Evolutionary conservation across 768 basidiomycete genomes (phyloP).

Genomic region (Rhizopogon vinicolor): DNA sequence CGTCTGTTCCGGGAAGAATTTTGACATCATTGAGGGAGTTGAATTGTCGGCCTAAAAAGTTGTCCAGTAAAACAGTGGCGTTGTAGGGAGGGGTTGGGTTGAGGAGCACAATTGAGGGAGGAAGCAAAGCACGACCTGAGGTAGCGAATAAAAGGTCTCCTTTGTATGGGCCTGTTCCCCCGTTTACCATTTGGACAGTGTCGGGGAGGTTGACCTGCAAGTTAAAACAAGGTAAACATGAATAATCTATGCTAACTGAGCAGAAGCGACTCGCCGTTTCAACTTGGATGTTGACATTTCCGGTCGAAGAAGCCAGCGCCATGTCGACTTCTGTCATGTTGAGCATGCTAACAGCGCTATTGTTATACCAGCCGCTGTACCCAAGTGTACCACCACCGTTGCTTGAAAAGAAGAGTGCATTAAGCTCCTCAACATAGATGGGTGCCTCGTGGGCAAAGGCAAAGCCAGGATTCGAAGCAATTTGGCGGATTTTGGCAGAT

Average conservation of each 20-base stretch:
- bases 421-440: constrained; percentile 54
- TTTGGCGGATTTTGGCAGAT: constrained; percentile 50
- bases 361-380: constrained; percentile 57
- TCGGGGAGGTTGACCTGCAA: constrained; percentile 52
- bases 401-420: constrained; percentile 70
- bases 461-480: constrained; percentile 57
- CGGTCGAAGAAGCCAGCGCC: constrained; percentile 33
- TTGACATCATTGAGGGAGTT: constrained; percentile 81
- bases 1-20: constrained; percentile 59
- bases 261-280: constrained; percentile 25
- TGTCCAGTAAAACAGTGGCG: constrained; percentile 66
- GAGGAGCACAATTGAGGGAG: constrained; percentile 60
- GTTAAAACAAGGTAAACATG: constrained; percentile 8
- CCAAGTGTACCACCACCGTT: constrained; percentile 65
- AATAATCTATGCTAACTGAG: neutral
- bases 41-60: constrained; percentile 77
- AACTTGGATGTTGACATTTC: constrained; percentile 45
- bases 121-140: constrained; percentile 58
- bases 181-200: constrained; percentile 66
- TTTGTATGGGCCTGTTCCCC: constrained; percentile 59
- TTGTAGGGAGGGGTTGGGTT: constrained; percentile 63
- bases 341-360: constrained; percentile 61
- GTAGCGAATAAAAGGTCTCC: constrained; percentile 57
- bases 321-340: constrained; percentile 50
- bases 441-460: constrained; percentile 84